Evolutionary conservation across 805 yeast genomes (phyloP), one percentile per base, ranked within the genome.

Genomic region (Wickerhamomyces alni): DNA sequence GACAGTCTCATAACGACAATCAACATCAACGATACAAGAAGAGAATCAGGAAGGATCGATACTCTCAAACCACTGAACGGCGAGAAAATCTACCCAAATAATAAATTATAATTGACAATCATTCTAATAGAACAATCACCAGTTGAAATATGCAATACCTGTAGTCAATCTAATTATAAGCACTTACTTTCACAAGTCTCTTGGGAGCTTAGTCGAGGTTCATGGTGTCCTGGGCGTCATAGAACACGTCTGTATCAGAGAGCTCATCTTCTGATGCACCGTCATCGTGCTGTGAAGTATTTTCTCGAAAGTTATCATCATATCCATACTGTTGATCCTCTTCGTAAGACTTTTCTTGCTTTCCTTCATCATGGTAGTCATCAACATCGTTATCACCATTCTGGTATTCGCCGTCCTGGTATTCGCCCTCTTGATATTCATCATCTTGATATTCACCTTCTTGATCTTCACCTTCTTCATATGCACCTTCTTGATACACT

Each of bases 1-100:
- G 76, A 62, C 17, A 47, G 59, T 22, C 44, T 55, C 28, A 43
- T 45, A 10, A 42, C 37, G 17, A 50, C 57, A 0, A 52, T 55
- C 12, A 45, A 34, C 18, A 30, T 43, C 3, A 48, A 47, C 36
- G 57, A 51, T 17, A 38, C 48, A 11, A 49, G 55, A 42, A 41
- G 57, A 37, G 55, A 51, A 25, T 39, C 47, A 2, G 38, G 21
- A 8, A 47, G 47, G 33, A 26, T 28, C 17, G 52, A 47, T n/a
- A 43, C 48, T 2, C 36, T 51, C 27, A 51, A 38, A 33, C 53
- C 52, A 26, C 18, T 51, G 36, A 49, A 52, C 24, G 31, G 46
- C 27, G 57, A 52, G 12, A 36, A 36, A 18, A 4, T 38, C 13
- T 31, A 30, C 24, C 30, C n/a, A n/a, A n/a, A 38, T 18, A 24